phyloP scores from a whole-genome alignment of 2,329 filamentous ascomycete genomes.

The Ceratocystis huliohia region DNA sequence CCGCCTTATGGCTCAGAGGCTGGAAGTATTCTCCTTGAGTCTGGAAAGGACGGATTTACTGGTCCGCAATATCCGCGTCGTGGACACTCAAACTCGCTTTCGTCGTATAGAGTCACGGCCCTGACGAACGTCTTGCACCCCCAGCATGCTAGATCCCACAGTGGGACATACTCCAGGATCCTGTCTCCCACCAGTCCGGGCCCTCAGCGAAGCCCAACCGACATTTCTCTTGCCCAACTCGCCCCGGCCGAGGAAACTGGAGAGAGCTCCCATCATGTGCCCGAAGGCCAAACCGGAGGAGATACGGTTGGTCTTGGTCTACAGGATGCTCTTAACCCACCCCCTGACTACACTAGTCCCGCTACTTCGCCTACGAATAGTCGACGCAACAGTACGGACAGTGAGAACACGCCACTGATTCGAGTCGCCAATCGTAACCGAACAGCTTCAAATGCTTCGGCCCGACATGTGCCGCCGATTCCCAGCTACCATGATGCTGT shows the following conservation, averaged over 20 bases:
- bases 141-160: conserved; percentile 62
- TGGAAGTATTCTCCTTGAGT: conserved; percentile 86
- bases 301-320: conserved; percentile 33
- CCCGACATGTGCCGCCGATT: conserved; percentile 49
- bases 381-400: conserved; percentile 45
- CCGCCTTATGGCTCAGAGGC: conserved; percentile 95
- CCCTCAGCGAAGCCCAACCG: conserved; percentile 79
- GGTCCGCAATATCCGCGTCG: conserved; percentile 24
- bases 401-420: conserved; percentile 42
- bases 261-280: conserved; percentile 45
- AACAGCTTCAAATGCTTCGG: conserved; percentile 37
- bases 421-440: conserved; percentile 39
- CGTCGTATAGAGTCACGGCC: conserved; percentile 23
- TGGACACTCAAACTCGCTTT: conserved; percentile 36
- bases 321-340: conserved; percentile 47
- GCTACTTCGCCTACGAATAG: conserved; percentile 45
- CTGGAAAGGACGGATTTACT: conserved; percentile 50
- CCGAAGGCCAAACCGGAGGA: conserved; percentile 24
- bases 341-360: conserved; percentile 60
- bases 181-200: conserved; percentile 72
- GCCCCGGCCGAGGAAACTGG: conserved; percentile 60
- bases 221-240: conserved; percentile 85
- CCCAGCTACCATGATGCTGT: conserved; percentile 73
- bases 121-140: conserved; percentile 37
- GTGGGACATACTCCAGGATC: conserved; percentile 59